A percentile compares a stretch with the other conserved stretches of the same genome.
Conservation (phyloP, 495 filamentous ascomycete genomes). For the Trypethelium eluteriae region DNA sequence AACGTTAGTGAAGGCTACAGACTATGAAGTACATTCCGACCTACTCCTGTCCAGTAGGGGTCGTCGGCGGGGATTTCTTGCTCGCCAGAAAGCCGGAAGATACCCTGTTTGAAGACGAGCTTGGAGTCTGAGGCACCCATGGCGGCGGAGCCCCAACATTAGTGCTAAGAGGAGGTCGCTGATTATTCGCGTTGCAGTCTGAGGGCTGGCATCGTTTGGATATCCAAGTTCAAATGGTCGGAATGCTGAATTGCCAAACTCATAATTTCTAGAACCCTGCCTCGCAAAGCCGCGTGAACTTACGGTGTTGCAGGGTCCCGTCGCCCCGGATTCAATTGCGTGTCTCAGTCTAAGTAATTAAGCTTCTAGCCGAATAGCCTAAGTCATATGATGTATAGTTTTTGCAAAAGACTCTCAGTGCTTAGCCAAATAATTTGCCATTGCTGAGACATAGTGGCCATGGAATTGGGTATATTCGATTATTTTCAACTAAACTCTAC, state of each 20-base stretch:
- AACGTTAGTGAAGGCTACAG: not conserved
- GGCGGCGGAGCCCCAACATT: conserved; percentile 13
- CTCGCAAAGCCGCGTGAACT: not conserved
- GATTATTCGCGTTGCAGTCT: not conserved
- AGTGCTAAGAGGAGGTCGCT: not conserved
- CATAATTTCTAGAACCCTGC: not conserved
- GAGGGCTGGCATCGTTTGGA: not conserved
- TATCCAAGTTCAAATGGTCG: not conserved
- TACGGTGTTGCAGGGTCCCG: not conserved
- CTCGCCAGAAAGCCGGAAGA: conserved; percentile 92
- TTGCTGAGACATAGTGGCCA: not conserved
- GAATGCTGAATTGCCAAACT: not conserved
- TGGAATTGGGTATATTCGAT: not conserved
- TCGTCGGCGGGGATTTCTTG: conserved; percentile 80
- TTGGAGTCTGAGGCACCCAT: conserved; percentile 99
- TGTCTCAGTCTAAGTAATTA: conserved; percentile 3
- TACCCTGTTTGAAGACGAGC: conserved; percentile 97
- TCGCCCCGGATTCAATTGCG: not conserved
- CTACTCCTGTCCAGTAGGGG: conserved; percentile 85
- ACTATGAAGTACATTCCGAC: conserved; percentile 28
- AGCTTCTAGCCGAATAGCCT: not conserved
- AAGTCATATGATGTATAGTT: too few relatives aligned
- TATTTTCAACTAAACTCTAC: not conserved
- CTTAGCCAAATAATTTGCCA: not conserved
- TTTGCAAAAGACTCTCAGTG: not conserved